A percentile compares a stretch with the other conserved stretches of the same genome.
Evolutionary conservation across 1,284 basidiomycete species (phyloP).

Genomic region (Irpex sp.): DNA sequence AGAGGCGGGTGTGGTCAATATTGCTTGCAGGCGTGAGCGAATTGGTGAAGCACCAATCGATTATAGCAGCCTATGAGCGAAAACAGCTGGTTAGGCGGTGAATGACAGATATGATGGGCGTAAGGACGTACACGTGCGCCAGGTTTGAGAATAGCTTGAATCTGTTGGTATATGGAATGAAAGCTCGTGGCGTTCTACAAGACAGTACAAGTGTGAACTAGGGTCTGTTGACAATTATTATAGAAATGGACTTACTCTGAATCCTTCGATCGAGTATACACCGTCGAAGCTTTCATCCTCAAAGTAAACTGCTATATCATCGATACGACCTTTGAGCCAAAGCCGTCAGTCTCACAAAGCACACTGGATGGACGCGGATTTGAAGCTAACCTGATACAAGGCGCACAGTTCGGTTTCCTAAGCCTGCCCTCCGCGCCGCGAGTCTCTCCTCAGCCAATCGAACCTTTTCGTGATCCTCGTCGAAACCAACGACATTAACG

Average conservation of each 20-base stretch:
- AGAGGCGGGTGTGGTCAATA: constrained; percentile 87
- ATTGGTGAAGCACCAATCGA: constrained; percentile 99
- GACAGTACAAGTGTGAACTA: background rate
- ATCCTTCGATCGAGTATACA: constrained; percentile 23
- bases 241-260: background rate
- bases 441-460: constrained; percentile 22
- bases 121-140: constrained; percentile 36
- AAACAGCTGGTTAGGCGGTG: constrained; percentile 2
- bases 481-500: constrained; percentile 83
- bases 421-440: background rate
- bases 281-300: constrained; percentile 95
- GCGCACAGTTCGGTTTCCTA: background rate
- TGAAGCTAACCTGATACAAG: background rate
- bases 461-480: constrained; percentile 97
- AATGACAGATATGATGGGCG: background rate
- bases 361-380: background rate
- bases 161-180: background rate
- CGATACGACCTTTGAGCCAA: constrained; percentile 80
- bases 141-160: background rate
- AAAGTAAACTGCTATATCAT: constrained; percentile 90
- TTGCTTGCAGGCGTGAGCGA: constrained; percentile 71
- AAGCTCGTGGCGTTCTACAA: background rate
- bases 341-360: background rate
- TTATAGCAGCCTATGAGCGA: constrained; percentile 79
- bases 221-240: background rate